Evolutionary conservation across 805 yeast genomes (phyloP).

Genomic region (Millerozyma miso): DNA sequence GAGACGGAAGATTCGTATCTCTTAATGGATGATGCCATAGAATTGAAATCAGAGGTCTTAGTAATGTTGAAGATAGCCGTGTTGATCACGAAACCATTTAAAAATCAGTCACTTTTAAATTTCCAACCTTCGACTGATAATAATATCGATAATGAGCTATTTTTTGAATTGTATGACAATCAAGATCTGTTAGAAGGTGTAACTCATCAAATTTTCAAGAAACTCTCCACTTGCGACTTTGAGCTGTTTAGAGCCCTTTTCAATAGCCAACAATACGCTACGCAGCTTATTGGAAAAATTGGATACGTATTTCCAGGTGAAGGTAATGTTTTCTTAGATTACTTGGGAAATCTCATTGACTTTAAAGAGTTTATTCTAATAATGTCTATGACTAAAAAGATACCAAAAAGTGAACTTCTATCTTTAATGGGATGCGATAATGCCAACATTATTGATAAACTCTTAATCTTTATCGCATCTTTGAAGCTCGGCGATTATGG

Average conservation of each 20-base stretch:
- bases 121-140: conserved; percentile 4
- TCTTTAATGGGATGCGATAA: conserved; percentile 23
- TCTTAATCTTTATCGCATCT: conserved; percentile 21
- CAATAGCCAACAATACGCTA: conserved; percentile 6
- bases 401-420: conserved; percentile 19
- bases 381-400: conserved; percentile 20
- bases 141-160: conserved; percentile 11
- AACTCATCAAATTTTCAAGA: conserved; percentile 15
- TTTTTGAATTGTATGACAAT: conserved; percentile 11
- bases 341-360: conserved; percentile 16
- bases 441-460: conserved; percentile 15
- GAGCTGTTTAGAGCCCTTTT: conserved; percentile 10
- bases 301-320: conserved; percentile 16
- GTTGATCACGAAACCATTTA: conserved; percentile 27
- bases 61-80: conserved; percentile 21
- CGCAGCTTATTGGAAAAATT: conserved; percentile 7
- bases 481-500: conserved; percentile 25
- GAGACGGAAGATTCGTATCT: conserved; percentile 2
- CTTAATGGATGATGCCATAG: not conserved
- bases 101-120: conserved; percentile 19
- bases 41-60: conserved; percentile 17
- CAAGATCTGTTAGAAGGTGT: conserved; percentile 8
- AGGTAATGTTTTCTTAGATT: not conserved
- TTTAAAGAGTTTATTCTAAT: conserved; percentile 27
- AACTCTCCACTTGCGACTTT: conserved; percentile 19